Percentiles rank a stretch among this genome's conserved stretches.
Evolutionary conservation across 495 filamentous ascomycete species (phyloP).

Genomic region (Penicillium fimorum): DNA sequence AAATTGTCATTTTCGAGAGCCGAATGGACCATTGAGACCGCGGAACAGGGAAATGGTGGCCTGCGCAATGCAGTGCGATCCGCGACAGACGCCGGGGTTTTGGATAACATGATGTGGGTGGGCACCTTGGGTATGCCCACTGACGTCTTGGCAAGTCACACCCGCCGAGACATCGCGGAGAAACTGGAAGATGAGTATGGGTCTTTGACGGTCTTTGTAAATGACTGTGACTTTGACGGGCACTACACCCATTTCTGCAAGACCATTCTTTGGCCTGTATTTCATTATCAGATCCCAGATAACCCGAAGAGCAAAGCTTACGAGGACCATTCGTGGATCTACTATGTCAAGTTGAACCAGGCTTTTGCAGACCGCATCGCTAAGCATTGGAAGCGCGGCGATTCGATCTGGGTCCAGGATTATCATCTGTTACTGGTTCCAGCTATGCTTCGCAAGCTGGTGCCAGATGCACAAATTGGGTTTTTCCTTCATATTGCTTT

Average conservation of each 20-base stretch:
- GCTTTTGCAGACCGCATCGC: conserved; percentile 87
- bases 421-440: conserved; percentile 95
- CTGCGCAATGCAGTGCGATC: conserved; percentile 83
- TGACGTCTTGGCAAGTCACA: conserved; percentile 67
- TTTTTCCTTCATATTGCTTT: conserved; percentile 95
- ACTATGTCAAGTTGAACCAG: conserved; percentile 86
- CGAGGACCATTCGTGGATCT: conserved; percentile 92
- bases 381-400: conserved; percentile 85
- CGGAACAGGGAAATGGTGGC: conserved; percentile 88
- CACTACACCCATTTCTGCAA: conserved; percentile 95
- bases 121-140: conserved; percentile 91
- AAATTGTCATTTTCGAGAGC: conserved; percentile 61
- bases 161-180: conserved; percentile 76
- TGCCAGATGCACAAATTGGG: conserved; percentile 87
- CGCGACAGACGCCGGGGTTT: conserved; percentile 59
- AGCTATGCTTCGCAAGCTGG: conserved; percentile 78
- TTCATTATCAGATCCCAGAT: conserved; percentile 95
- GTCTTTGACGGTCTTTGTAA: conserved; percentile 76
- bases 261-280: conserved; percentile 84
- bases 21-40: conserved; percentile 78
- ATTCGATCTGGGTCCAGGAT: conserved; percentile 91
- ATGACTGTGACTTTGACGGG: conserved; percentile 84
- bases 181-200: conserved; percentile 74
- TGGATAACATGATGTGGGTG: conserved; percentile 77
- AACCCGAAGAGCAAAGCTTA: conserved; percentile 97